Evolutionary conservation across 1,139 yeast genomes (phyloP).

Genomic region (Petasospora rhodanensis): DNA sequence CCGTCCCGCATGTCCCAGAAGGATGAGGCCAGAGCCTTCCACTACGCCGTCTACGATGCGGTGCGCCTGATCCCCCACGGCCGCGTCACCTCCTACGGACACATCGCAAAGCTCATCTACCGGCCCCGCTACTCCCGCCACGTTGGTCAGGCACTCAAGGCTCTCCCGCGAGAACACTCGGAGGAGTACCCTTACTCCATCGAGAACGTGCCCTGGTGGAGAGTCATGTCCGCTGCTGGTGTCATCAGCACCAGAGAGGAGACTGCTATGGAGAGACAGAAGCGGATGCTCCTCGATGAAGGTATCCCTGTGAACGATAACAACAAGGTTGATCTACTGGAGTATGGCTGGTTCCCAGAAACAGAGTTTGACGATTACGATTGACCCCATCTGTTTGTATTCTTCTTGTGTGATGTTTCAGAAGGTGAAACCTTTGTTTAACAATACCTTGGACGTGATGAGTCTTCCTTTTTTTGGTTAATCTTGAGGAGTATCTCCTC

Average conservation of each 20-base stretch:
- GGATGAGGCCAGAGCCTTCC: conserved; percentile 51
- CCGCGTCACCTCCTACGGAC: conserved; percentile 64
- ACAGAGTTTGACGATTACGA: conserved; percentile 25
- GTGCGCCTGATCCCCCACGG: conserved; percentile 60
- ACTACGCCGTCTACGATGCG: conserved; percentile 54
- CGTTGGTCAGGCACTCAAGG: conserved; percentile 67
- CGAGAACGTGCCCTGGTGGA: conserved; percentile 71
- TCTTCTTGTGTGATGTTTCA: too few relatives aligned
- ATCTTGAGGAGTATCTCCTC: too few relatives aligned
- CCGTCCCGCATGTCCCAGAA: conserved; percentile 27
- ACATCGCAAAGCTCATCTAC: conserved; percentile 59
- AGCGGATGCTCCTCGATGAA: conserved; percentile 42
- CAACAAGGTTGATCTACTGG: conserved; percentile 37
- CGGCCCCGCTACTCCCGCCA: conserved; percentile 67
- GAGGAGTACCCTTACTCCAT: conserved; percentile 25
- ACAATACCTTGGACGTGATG: too few relatives aligned
- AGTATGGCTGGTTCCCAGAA: conserved; percentile 67
- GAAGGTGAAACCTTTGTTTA: too few relatives aligned
- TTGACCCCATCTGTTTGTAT: too few relatives aligned
- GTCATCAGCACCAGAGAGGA: conserved; percentile 51
- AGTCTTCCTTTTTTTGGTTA: too few relatives aligned
- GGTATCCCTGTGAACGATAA: conserved; percentile 41
- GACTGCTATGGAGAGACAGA: conserved; percentile 45
- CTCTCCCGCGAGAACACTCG: conserved; percentile 30
- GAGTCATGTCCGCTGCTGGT: conserved; percentile 63